Conservation (phyloP, 768 basidiomycete genomes). For the Filobasidium wieringae region DNA sequence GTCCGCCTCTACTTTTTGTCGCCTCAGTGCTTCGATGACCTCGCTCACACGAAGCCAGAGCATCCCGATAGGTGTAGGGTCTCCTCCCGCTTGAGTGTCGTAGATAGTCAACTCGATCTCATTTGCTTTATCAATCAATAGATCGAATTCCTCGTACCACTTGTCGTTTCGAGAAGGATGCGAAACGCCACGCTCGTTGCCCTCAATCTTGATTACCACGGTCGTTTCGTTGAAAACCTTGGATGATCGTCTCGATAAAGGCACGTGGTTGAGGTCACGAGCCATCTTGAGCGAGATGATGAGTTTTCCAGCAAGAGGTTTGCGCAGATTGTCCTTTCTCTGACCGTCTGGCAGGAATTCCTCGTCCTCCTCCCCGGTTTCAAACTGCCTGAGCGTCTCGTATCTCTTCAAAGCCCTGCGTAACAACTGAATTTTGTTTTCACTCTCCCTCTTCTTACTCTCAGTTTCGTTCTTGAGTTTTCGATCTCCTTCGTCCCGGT, state of each 20-base stretch:
- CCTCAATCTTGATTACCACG: conserved; percentile 92
- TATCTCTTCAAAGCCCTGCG: conserved; percentile 87
- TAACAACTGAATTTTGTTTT: conserved; percentile 88
- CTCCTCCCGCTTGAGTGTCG: conserved; percentile 69
- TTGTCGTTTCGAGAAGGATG: conserved; percentile 88
- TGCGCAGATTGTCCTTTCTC: conserved; percentile 87
- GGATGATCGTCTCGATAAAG: conserved; percentile 64
- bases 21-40: conserved; percentile 78
- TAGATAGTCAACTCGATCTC: conserved; percentile 95
- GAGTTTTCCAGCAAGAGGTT: conserved; percentile 85
- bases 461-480: conserved; percentile 86
- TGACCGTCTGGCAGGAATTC: conserved; percentile 61
- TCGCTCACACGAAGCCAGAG: conserved; percentile 91
- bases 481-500: conserved; percentile 94
- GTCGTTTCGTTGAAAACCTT: conserved; percentile 72
- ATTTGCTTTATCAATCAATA: conserved; percentile 92
- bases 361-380: conserved; percentile 54
- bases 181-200: conserved; percentile 79
- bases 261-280: conserved; percentile 88
- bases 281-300: conserved; percentile 79
- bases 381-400: conserved; percentile 87
- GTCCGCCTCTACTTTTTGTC: conserved; percentile 83
- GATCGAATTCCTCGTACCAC: conserved; percentile 97
- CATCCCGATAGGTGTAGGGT: conserved; percentile 81
- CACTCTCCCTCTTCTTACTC: conserved; percentile 83